Evolutionary conservation across 140 eudicot genomes (phyloP).

Genomic region (Stevia rebaudiana): DNA sequence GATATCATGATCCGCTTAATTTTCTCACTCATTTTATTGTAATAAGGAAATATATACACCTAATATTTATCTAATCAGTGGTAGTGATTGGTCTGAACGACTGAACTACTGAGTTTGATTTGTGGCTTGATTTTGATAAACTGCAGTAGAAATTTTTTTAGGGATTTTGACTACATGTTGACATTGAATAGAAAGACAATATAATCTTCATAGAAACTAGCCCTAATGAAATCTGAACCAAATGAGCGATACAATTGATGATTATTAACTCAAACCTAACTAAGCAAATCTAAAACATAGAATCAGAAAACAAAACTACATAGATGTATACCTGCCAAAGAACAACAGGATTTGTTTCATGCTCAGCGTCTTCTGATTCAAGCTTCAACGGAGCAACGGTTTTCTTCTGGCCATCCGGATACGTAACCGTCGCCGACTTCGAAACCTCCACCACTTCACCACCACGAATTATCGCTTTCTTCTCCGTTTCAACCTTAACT

Average conservation of each 20-base stretch:
- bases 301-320: slow-evolving; percentile 2
- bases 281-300: slow-evolving; percentile 7
- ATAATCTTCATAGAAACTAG: no score
- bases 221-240: no score
- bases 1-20: background rate
- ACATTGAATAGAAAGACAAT: no score
- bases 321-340: slow-evolving; percentile 67
- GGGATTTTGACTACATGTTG: no score
- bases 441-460: slow-evolving; percentile 28
- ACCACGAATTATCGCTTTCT: slow-evolving; percentile 23
- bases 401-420: slow-evolving; percentile 22
- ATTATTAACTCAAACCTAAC: background rate
- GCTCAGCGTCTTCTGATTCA: slow-evolving; percentile 47
- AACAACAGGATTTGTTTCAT: slow-evolving; percentile 54
- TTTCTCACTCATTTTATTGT: no score
- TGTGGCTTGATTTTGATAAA: no score
- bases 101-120: no score
- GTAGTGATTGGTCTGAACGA: no score
- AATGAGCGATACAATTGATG: no score
- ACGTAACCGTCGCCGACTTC: slow-evolving; percentile 32
- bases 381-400: slow-evolving; percentile 41
- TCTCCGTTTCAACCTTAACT: slow-evolving; percentile 34
- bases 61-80: no score
- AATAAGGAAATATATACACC: no score
- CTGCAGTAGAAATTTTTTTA: no score